These are phyloP conservation scores for Malassezia arunalokei DNA, from an alignment of 1,284 basidiomycete species.

Conservation along the genomic window DNA sequence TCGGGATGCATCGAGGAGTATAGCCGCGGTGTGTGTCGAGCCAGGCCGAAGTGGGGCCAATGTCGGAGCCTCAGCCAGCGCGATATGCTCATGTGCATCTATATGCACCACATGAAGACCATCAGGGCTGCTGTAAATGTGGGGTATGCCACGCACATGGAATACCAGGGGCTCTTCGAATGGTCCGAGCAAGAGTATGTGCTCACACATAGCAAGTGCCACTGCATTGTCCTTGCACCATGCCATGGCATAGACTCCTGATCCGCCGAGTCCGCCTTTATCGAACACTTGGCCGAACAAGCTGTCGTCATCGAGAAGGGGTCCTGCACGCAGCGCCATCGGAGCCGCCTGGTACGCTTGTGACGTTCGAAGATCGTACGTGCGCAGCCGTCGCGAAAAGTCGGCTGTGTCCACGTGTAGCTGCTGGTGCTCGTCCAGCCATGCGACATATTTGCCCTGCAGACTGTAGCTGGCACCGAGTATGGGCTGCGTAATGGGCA, in stretches of 20 bases:
- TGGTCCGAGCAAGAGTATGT: conserved; percentile 75
- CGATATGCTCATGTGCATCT: conserved; percentile 72
- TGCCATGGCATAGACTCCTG: conserved; percentile 50
- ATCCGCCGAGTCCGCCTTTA: conserved; percentile 26
- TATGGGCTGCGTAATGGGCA: conserved; percentile 51
- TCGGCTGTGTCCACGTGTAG: conserved; percentile 89
- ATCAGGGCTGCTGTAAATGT: conserved; percentile 72
- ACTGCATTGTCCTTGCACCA: conserved; percentile 98
- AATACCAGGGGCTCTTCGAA: conserved; percentile 80
- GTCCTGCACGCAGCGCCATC: conserved; percentile 1
- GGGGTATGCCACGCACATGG: conserved; percentile 62
- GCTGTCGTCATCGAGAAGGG: conserved; percentile 17
- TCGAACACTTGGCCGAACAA: neutral
- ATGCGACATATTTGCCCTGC: conserved; percentile 79
- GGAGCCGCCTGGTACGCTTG: conserved; percentile 18
- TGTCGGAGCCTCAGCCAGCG: conserved; percentile 56
- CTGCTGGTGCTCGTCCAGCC: conserved; percentile 61
- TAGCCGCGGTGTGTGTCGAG: conserved; percentile 78
- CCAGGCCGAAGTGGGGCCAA: conserved; percentile 63
- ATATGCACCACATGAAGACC: conserved; percentile 70
- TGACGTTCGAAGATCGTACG: conserved; percentile 52
- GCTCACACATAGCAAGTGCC: conserved; percentile 67
- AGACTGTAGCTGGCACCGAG: conserved; percentile 87
- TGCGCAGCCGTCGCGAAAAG: conserved; percentile 75
- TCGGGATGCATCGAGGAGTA: conserved; percentile 80